Conservation (phyloP, 2,329 filamentous ascomycete species). For the Fusarium robinianum region DNA sequence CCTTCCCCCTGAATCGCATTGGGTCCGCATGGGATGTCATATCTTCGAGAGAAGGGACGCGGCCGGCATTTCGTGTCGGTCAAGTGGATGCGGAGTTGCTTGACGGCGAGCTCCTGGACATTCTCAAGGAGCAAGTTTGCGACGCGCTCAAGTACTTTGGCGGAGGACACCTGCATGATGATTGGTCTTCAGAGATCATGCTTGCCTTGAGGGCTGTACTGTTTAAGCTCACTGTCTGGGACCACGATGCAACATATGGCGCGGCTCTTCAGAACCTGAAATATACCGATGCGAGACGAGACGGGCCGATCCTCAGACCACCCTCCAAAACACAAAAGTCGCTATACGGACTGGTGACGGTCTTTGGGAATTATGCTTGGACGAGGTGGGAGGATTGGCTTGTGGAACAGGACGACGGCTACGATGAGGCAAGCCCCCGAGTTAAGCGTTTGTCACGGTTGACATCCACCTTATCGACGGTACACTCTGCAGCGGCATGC, state of each 20-base stretch:
- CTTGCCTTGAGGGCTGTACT: slow-evolving; percentile 76
- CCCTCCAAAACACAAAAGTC: slow-evolving; percentile 84
- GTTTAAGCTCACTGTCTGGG: slow-evolving; percentile 97
- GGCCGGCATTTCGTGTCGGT: slow-evolving; percentile 87
- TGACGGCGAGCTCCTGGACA: slow-evolving; percentile 87
- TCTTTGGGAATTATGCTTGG: slow-evolving; percentile 89
- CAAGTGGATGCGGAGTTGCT: slow-evolving; percentile 95
- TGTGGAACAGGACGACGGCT: slow-evolving; percentile 74
- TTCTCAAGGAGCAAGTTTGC: slow-evolving; percentile 83
- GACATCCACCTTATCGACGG: slow-evolving; percentile 70
- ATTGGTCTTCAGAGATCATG: slow-evolving; percentile 85
- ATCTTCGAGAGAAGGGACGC: slow-evolving; percentile 74
- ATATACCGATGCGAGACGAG: slow-evolving; percentile 80
- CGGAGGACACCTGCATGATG: slow-evolving; percentile 74
- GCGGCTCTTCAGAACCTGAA: slow-evolving; percentile 89
- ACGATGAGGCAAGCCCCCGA: slow-evolving; percentile 61
- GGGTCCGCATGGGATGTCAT: slow-evolving; percentile 70
- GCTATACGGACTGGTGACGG: slow-evolving; percentile 81
- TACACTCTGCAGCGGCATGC: slow-evolving; percentile 82
- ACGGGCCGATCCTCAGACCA: slow-evolving; percentile 64
- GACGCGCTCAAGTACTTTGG: slow-evolving; percentile 88
- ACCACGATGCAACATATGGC: slow-evolving; percentile 93
- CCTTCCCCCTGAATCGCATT: slow-evolving; percentile 65
- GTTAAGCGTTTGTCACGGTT: slow-evolving; percentile 66
- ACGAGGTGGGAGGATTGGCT: slow-evolving; percentile 89